Percentiles rank a stretch among this genome's conserved stretches.
Conservation (phyloP, 345 rosid genomes). For the Psidium friedrichsthalianum region DNA sequence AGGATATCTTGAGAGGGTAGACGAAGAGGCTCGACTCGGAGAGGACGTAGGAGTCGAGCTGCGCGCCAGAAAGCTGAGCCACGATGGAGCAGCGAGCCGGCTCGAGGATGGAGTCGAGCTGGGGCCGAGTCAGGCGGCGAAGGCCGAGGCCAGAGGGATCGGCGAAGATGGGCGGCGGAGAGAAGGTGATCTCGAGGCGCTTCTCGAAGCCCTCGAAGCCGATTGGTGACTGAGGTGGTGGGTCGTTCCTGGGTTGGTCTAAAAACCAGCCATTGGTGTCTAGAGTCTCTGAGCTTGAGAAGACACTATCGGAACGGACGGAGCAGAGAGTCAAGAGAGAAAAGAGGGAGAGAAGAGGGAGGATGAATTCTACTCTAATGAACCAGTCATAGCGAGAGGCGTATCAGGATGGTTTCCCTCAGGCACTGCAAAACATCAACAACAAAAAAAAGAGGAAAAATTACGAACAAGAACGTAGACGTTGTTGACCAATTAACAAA, state of each 20-base stretch:
- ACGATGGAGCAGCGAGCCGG: slow-evolving; percentile 66
- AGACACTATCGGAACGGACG: no score
- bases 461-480: neutral
- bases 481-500: neutral
- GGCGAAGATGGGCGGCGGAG: slow-evolving; percentile 30
- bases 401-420: slow-evolving; percentile 80
- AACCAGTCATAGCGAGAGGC: neutral
- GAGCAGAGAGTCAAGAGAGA: neutral
- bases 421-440: slow-evolving; percentile 40
- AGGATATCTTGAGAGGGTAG: slow-evolving; percentile 46
- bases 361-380: slow-evolving; percentile 17
- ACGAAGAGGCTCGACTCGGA: slow-evolving; percentile 79
- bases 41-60: slow-evolving; percentile 70
- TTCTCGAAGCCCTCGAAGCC: slow-evolving; percentile 76
- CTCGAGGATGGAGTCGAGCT: slow-evolving; percentile 43
- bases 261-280: slow-evolving; percentile 6
- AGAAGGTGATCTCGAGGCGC: slow-evolving; percentile 58
- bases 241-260: neutral
- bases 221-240: slow-evolving; percentile 23
- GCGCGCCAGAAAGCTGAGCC: slow-evolving; percentile 39
- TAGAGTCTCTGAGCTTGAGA: neutral
- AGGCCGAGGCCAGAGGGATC: slow-evolving; percentile 47
- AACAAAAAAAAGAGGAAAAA: neutral
- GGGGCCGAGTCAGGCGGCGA: slow-evolving; percentile 33
- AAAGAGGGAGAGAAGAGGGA: neutral